These are phyloP conservation scores for Dujonia santamariae DNA, from an alignment of 1,139 yeast species.

Conservation along the genomic window DNA sequence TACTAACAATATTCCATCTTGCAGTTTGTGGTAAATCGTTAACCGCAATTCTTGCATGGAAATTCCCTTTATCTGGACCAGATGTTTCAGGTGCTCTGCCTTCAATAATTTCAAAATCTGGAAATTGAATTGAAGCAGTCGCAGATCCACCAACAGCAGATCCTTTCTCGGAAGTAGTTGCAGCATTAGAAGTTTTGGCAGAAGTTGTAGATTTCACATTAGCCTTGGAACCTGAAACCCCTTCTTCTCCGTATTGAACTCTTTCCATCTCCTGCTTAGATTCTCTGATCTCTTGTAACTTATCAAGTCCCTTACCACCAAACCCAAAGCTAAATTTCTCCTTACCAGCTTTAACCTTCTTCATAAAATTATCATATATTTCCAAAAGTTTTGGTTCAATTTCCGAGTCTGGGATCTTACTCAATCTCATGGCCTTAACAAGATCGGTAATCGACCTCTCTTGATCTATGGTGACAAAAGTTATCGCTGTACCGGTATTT, in stretches of 20 bases:
- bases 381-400: constrained; percentile 50
- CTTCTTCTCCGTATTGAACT: constrained; percentile 27
- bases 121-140: constrained; percentile 18
- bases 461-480: constrained; percentile 65
- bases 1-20: constrained; percentile 77
- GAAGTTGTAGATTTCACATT: neutral
- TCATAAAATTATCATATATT: constrained; percentile 56
- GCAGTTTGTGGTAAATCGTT: constrained; percentile 87
- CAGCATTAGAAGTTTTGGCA: too few relatives aligned
- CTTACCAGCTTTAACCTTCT: constrained; percentile 66
- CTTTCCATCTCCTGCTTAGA: constrained; percentile 52
- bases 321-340: constrained; percentile 74
- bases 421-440: constrained; percentile 61
- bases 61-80: constrained; percentile 61
- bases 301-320: constrained; percentile 91
- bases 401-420: constrained; percentile 39
- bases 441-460: constrained; percentile 71
- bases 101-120: constrained; percentile 49
- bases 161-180: neutral
- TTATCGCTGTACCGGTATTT: constrained; percentile 68
- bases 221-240: constrained; percentile 1
- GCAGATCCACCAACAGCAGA: too few relatives aligned
- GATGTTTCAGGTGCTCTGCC: constrained; percentile 60
- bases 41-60: constrained; percentile 69
- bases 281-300: constrained; percentile 68